Conservation (phyloP, 108 stramenopile species). For the Thalassiosira profunda region DNA sequence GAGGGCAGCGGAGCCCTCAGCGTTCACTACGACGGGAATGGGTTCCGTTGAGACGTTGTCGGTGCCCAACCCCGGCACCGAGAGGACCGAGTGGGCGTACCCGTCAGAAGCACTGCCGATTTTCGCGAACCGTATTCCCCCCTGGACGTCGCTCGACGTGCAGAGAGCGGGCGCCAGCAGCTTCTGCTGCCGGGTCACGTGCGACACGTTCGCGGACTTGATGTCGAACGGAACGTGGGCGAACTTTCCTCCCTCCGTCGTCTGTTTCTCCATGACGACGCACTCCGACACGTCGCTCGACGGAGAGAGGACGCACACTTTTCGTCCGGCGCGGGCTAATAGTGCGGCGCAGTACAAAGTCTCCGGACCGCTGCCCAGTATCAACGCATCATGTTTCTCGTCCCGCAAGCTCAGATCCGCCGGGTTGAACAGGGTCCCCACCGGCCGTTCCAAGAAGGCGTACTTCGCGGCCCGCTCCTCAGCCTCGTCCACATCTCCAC, state of each 20-base stretch:
- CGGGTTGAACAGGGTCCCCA: slow-evolving; percentile 57
- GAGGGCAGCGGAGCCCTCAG: slow-evolving; percentile 48
- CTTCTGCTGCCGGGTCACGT: slow-evolving; percentile 60
- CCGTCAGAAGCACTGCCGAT: slow-evolving; percentile 75
- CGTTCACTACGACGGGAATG: slow-evolving; percentile 66
- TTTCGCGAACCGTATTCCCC: slow-evolving; percentile 86
- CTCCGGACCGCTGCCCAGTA: slow-evolving; percentile 82
- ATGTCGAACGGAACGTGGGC: slow-evolving; percentile 80
- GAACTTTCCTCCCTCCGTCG: slow-evolving; percentile 22
- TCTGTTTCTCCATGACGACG: slow-evolving; percentile 29
- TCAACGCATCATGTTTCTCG: slow-evolving; percentile 73
- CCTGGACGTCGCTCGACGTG: slow-evolving; percentile 74
- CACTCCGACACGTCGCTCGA: slow-evolving; percentile 81
- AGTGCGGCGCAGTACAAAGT: slow-evolving; percentile 78
- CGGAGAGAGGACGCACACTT: slow-evolving; percentile 66
- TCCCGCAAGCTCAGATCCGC: slow-evolving; percentile 56
- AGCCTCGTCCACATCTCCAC: slow-evolving; percentile 14
- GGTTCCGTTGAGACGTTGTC: slow-evolving; percentile 29
- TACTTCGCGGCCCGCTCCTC: slow-evolving; percentile 47
- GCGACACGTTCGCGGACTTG: slow-evolving; percentile 52
- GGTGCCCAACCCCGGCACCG: slow-evolving; percentile 83
- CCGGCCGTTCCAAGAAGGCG: slow-evolving; percentile 56
- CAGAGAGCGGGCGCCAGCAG: slow-evolving; percentile 80
- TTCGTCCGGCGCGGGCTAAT: slow-evolving; percentile 81
- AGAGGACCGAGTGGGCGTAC: slow-evolving; percentile 79